phyloP scores from a whole-genome alignment of 352 stramenopile genomes.

The Pythium sp. region DNA sequence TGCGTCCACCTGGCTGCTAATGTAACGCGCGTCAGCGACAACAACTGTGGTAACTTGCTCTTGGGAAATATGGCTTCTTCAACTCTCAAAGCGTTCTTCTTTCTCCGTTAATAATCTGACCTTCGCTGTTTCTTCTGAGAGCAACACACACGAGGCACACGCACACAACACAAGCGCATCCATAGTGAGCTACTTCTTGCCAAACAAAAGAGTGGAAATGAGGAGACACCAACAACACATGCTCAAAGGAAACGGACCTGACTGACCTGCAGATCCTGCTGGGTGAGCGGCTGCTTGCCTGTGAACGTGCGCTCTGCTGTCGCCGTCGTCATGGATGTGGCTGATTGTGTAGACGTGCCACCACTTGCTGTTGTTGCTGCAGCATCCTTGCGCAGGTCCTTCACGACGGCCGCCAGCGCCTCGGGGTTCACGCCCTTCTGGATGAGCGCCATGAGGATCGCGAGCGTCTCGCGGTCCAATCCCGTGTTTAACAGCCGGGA shows the following conservation, averaged over 20 bases:
- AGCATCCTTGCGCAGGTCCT: constrained; percentile 83
- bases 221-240: constrained; percentile 5
- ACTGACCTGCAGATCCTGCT: constrained; percentile 63
- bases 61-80: neutral
- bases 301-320: constrained; percentile 28
- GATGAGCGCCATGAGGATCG: constrained; percentile 84
- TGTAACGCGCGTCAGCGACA: neutral
- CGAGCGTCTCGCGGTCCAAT: constrained; percentile 85
- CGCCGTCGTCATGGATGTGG: constrained; percentile 15
- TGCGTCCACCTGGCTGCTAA: neutral
- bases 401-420: constrained; percentile 85
- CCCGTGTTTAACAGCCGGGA: constrained; percentile 89
- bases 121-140: constrained; percentile 55
- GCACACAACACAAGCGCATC: constrained; percentile 11
- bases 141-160: constrained; percentile 11
- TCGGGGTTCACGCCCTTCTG: constrained; percentile 91
- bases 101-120: constrained; percentile 36
- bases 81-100: neutral
- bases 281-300: constrained; percentile 47
- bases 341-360: neutral
- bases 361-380: constrained; percentile 32
- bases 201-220: neutral
- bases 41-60: neutral
- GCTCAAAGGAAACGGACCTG: constrained; percentile 41
- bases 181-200: constrained; percentile 16